phyloP scores from a whole-genome alignment of 2,329 filamentous ascomycete genomes.

The Ophiocordyceps sinensis region DNA sequence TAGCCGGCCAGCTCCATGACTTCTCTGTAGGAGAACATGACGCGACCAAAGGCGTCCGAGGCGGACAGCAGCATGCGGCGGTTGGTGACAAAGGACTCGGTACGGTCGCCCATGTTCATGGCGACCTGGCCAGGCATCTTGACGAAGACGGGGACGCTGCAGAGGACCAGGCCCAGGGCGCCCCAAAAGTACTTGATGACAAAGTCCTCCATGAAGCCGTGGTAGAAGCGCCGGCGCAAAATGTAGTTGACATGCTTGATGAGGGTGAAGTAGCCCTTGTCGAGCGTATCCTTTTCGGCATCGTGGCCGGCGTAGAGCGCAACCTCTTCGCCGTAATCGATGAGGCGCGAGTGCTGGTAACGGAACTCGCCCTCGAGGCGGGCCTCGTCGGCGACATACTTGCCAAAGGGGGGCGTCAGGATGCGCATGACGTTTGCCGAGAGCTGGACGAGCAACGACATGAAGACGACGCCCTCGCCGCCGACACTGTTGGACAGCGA shows the following conservation, averaged over 20 bases:
- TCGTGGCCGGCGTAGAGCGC: conserved; percentile 85
- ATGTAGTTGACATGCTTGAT: conserved; percentile 99
- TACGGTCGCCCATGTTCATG: conserved; percentile 55
- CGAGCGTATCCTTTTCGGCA: conserved; percentile 87
- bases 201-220: conserved; percentile 99
- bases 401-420: conserved; percentile 88
- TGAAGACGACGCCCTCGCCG: conserved; percentile 87
- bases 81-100: conserved; percentile 82
- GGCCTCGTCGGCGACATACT: conserved; percentile 94
- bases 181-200: conserved; percentile 99
- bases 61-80: conserved; percentile 80
- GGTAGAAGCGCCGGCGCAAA: conserved; percentile 76
- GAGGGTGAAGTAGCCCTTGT: conserved; percentile 96
- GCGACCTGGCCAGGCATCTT: conserved; percentile 61
- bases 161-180: conserved; percentile 77
- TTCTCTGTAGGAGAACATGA: conserved; percentile 98
- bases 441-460: conserved; percentile 85
- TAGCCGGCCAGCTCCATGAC: conserved; percentile 92
- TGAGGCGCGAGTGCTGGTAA: conserved; percentile 85
- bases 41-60: conserved; percentile 85
- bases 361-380: conserved; percentile 90
- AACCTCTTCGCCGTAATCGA: conserved; percentile 92
- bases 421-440: conserved; percentile 89
- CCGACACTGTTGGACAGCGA: conserved; percentile 90
- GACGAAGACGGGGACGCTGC: conserved; percentile 92